Conservation (phyloP, 2,329 filamentous ascomycete genomes). For the Lachnellula occidentalis region DNA sequence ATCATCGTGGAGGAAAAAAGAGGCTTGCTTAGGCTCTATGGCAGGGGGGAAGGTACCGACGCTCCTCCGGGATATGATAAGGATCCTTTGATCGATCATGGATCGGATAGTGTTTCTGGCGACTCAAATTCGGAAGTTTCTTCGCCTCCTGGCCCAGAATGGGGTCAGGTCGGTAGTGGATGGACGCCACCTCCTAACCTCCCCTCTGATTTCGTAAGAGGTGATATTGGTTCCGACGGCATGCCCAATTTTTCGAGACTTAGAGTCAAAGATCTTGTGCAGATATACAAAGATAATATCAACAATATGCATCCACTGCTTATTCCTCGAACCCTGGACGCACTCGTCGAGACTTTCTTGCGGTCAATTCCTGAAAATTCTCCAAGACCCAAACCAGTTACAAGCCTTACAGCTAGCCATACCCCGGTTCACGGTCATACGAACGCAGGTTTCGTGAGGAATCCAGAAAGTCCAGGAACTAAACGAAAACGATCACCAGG, state of each 20-base stretch:
- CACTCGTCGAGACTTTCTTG: constrained; percentile 30
- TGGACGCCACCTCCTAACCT: constrained; percentile 24
- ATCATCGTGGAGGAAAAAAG: constrained; percentile 69
- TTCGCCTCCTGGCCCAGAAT: constrained; percentile 47
- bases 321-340: constrained; percentile 45
- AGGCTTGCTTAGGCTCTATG: constrained; percentile 69
- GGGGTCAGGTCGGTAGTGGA: constrained; percentile 49
- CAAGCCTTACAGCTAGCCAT: constrained; percentile 14
- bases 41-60: constrained; percentile 69
- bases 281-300: constrained; percentile 55
- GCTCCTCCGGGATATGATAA: constrained; percentile 40
- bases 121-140: constrained; percentile 46
- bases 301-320: constrained; percentile 63
- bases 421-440: neutral
- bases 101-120: constrained; percentile 40
- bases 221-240: constrained; percentile 36
- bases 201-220: constrained; percentile 15
- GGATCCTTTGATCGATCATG: constrained; percentile 33
- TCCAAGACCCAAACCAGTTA: constrained; percentile 22
- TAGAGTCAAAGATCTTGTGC: constrained; percentile 48
- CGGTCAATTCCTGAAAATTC: constrained; percentile 26
- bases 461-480: constrained; percentile 29
- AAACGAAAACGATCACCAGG: constrained; percentile 30
- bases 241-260: constrained; percentile 49
- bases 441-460: constrained; percentile 19